Evolutionary conservation across 164 flowering plant species (phyloP).

Genomic region (Berberis vulgaris): DNA sequence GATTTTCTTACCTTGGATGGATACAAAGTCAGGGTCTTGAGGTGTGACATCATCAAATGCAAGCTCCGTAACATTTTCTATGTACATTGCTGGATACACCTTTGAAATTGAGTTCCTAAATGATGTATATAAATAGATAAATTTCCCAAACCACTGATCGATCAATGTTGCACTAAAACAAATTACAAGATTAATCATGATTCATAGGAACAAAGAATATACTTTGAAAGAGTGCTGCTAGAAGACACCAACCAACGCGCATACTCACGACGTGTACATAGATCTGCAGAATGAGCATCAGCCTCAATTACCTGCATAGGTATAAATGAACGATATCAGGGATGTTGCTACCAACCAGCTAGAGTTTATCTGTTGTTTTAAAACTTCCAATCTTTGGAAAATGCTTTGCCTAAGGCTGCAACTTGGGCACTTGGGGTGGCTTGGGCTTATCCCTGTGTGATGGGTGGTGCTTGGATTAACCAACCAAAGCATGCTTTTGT

Average conservation of each 20-base stretch:
- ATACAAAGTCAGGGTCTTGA: conserved; percentile 87
- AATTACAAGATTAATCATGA: neutral
- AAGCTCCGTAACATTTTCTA: conserved; percentile 86
- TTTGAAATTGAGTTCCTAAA: conserved; percentile 71
- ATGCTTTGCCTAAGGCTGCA: no score
- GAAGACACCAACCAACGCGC: conserved; percentile 97
- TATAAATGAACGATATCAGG: neutral
- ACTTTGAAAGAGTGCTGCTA: conserved; percentile 88
- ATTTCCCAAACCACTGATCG: no score
- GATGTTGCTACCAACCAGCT: neutral
- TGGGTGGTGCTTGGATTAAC: no score
- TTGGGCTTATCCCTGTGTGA: no score
- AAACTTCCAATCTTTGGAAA: no score
- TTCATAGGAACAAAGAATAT: conserved; percentile 10
- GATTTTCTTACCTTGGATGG: conserved; percentile 72
- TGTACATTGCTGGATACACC: conserved; percentile 99
- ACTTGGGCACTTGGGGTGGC: no score
- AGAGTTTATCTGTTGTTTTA: no score
- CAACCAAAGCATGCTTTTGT: no score
- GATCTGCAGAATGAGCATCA: conserved; percentile 68
- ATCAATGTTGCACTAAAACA: no score
- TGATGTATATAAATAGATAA: neutral
- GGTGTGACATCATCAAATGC: conserved; percentile 96
- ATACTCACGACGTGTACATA: conserved; percentile 95
- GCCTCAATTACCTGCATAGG: conserved; percentile 72